Evolutionary conservation across 805 yeast genomes (phyloP), one percentile per base, ranked within the genome.

Genomic region (Metschnikowia rubicola): DNA sequence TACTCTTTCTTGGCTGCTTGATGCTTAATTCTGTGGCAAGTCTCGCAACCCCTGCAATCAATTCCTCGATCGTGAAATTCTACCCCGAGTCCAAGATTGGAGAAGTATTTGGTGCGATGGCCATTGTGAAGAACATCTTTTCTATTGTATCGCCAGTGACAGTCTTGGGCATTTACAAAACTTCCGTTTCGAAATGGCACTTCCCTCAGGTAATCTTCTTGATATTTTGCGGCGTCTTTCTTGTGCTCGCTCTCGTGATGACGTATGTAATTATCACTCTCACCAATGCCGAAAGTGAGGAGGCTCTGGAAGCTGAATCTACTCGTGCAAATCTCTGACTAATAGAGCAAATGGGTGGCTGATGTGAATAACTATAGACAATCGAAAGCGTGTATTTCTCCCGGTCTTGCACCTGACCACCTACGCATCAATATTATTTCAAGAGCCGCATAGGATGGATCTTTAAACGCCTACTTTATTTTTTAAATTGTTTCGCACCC

Each of bases 51-150:
- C 92, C 94, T 1, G 72, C 83, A 0, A 52, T 84, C 10, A 84
- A 80, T 56, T 73, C 85, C 0, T 54, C 86, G 1, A 64, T 84
- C 10, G 72, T 82, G 44, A 86, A 86, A 60, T 81, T 82, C 61
- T 78, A 74, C 50, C 79, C 80, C 1, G 80, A 79, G 35, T 71
- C 75, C 11, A 75, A 75, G 51, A 73, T 80, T 4, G 95, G 95
- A 13, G 89, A 84, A 61, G 70, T 83, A 13, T 85, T 84, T 65
- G 90, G 92, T 9, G 88, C 84, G 0, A 62, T 85, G 37, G 79
- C 88, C 0, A 61, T 86, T 41, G 59, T 84, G 13, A 79, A 81
- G 58, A 83, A 80, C 52, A 41, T 77, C 0, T 62, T 77, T 4
- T 63, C 68, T 48, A 65, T 83, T 49, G 46, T 75, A 8, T 65